A percentile compares a stretch with the other conserved stretches of the same genome.
Evolutionary conservation across 768 basidiomycete species (phyloP).

Genomic region (Aureoboletus auriporus): DNA sequence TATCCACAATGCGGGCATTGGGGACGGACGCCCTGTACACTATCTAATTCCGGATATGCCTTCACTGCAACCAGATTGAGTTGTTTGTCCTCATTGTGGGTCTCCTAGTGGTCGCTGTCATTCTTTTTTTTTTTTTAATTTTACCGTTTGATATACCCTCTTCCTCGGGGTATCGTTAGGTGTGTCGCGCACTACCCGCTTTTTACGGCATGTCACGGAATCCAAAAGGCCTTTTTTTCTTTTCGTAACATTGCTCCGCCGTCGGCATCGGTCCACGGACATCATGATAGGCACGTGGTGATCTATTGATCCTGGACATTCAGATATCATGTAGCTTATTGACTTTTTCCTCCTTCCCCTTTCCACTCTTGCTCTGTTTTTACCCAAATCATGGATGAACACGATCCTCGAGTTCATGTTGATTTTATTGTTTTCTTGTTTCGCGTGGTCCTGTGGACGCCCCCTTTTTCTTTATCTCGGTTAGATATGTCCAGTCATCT

Average conservation of each 20-base stretch:
- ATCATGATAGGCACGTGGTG: neutral
- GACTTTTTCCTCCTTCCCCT: neutral
- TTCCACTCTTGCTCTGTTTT: neutral
- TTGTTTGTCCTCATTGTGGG: neutral
- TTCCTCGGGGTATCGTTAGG: neutral
- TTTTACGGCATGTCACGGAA: constrained; percentile 6
- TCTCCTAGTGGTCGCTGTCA: neutral
- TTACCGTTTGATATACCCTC: constrained; percentile 2
- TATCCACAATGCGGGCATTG: constrained; percentile 43
- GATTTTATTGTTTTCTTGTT: neutral
- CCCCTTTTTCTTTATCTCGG: neutral
- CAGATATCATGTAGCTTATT: constrained; percentile 20
- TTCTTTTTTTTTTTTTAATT: neutral
- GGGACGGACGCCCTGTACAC: constrained; percentile 44
- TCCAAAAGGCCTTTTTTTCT: neutral
- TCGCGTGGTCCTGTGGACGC: neutral
- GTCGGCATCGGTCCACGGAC: neutral
- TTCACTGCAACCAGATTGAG: constrained; percentile 26
- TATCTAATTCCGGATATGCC: constrained; percentile 63
- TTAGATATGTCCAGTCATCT: neutral
- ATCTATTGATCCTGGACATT: constrained; percentile 5
- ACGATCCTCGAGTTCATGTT: neutral
- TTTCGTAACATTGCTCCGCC: neutral
- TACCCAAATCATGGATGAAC: neutral
- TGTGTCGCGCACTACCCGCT: constrained; percentile 5